A percentile compares a stretch with the other conserved stretches of the same genome.
Conservation (phyloP, 257 asterid genomes). For the Voacanga thouarsii region DNA sequence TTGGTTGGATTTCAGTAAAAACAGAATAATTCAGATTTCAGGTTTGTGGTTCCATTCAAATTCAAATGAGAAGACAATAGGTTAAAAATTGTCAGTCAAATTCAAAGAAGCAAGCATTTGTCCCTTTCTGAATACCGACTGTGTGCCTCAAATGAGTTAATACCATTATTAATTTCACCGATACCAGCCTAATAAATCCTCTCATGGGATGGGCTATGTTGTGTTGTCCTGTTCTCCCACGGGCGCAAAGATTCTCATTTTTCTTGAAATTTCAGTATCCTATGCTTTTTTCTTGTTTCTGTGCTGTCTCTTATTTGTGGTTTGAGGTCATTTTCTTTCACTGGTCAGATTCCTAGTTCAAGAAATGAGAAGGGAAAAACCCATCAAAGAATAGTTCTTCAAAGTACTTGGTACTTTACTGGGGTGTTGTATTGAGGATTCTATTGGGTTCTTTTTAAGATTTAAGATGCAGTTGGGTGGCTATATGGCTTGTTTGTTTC, state of each 20-base stretch:
- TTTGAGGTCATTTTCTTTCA: conserved; percentile 4
- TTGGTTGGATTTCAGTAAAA: not conserved
- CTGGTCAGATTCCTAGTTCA: not conserved
- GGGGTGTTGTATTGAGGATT: not conserved
- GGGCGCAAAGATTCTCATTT: not conserved
- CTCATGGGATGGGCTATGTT: not conserved
- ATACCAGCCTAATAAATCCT: conserved; percentile 1
- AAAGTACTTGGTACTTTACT: not conserved
- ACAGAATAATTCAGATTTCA: not conserved
- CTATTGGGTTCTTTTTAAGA: conserved; percentile 2
- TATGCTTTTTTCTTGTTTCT: not conserved
- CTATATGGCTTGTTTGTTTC: conserved; percentile 12
- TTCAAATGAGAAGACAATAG: conserved; percentile 16
- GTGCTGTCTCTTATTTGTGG: conserved; percentile 10
- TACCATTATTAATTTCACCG: conserved; percentile 10
- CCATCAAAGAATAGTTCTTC: not conserved
- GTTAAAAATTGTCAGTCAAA: not conserved
- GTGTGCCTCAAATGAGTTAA: conserved; percentile 5
- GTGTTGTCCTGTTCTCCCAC: not conserved
- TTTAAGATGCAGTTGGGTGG: conserved; percentile 13
- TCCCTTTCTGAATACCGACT: conserved; percentile 6
- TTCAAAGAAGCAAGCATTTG: not conserved
- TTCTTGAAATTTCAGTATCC: conserved; percentile 3
- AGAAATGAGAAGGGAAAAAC: not conserved
- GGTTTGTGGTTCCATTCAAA: conserved; percentile 14